Percentiles rank a stretch among this genome's conserved stretches.
phyloP scores from a whole-genome alignment of 2,329 filamentous ascomycete species.

The Clonostachys rosea region DNA sequence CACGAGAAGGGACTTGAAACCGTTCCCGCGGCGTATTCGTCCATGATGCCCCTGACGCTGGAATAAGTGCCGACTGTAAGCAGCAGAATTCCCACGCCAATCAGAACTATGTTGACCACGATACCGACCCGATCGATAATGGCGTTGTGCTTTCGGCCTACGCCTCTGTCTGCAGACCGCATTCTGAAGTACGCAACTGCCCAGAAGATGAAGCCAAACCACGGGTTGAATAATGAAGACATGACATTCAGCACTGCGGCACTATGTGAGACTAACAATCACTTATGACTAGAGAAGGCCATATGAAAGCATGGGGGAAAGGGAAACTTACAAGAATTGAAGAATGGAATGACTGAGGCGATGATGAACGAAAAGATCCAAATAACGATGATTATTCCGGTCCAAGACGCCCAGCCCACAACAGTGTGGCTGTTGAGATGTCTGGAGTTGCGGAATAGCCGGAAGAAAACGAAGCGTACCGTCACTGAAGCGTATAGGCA shows the following conservation, averaged over 20 bases:
- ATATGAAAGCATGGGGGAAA: not conserved
- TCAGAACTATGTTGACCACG: slow-evolving; percentile 68
- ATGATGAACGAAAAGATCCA: slow-evolving; percentile 94
- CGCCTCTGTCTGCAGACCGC: slow-evolving; percentile 56
- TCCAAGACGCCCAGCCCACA: slow-evolving; percentile 77
- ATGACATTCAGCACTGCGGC: slow-evolving; percentile 59
- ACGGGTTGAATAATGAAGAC: slow-evolving; percentile 88
- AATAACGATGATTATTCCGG: slow-evolving; percentile 60
- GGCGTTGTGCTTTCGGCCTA: slow-evolving; percentile 44
- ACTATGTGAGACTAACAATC: not conserved
- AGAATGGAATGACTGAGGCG: slow-evolving; percentile 90
- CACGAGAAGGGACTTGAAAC: slow-evolving; percentile 76
- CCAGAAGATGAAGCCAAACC: slow-evolving; percentile 97
- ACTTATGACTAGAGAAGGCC: not conserved
- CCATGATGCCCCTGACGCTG: slow-evolving; percentile 68
- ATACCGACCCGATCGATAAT: slow-evolving; percentile 48
- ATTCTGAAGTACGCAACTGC: slow-evolving; percentile 76
- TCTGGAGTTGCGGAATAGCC: slow-evolving; percentile 71
- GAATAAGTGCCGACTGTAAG: slow-evolving; percentile 78
- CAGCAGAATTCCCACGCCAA: slow-evolving; percentile 74
- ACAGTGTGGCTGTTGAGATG: slow-evolving; percentile 81
- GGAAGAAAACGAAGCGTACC: slow-evolving; percentile 88
- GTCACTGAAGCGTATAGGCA: slow-evolving; percentile 89
- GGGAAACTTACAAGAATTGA: slow-evolving; percentile 59
- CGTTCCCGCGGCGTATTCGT: slow-evolving; percentile 59